phyloP scores from a whole-genome alignment of 345 rosid species.

The Euphorbia pulcherrima region DNA sequence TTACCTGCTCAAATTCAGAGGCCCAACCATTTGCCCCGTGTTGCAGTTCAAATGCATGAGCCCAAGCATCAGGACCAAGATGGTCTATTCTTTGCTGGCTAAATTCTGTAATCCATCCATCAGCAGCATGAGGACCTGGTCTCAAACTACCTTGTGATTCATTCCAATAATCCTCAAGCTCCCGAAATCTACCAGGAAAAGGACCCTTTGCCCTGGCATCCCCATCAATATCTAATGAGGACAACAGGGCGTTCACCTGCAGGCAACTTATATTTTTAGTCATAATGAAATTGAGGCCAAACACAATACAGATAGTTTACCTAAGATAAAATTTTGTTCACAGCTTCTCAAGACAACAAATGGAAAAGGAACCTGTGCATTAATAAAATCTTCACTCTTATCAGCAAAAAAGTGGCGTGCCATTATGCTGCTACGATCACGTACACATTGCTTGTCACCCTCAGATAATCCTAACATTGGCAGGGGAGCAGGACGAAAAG shows the following conservation, averaged over 20 bases:
- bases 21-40: constrained; percentile 95
- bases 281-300: background rate
- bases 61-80: constrained; percentile 78
- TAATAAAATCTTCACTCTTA: constrained; percentile 82
- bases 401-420: constrained; percentile 92
- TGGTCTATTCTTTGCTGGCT: constrained; percentile 48
- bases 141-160: constrained; percentile 78
- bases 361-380: constrained; percentile 61
- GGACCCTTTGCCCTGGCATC: constrained; percentile 65
- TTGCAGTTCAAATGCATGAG: constrained; percentile 76
- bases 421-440: constrained; percentile 98
- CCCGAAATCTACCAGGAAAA: constrained; percentile 68
- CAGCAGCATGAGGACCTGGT: constrained; percentile 57
- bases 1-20: constrained; percentile 91
- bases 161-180: constrained; percentile 93
- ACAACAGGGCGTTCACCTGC: constrained; percentile 85
- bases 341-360: constrained; percentile 10
- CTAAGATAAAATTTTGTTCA: constrained; percentile 6
- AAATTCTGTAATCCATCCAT: constrained; percentile 80
- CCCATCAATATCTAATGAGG: constrained; percentile 83
- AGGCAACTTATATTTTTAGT: constrained; percentile 8
- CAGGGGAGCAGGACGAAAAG: constrained; percentile 78
- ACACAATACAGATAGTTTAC: background rate
- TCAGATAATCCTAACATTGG: constrained; percentile 82
- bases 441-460: constrained; percentile 94